A percentile compares a stretch with the other conserved stretches of the same genome.
phyloP scores from a whole-genome alignment of 345 rosid genomes.

The Moringa oleifera region DNA sequence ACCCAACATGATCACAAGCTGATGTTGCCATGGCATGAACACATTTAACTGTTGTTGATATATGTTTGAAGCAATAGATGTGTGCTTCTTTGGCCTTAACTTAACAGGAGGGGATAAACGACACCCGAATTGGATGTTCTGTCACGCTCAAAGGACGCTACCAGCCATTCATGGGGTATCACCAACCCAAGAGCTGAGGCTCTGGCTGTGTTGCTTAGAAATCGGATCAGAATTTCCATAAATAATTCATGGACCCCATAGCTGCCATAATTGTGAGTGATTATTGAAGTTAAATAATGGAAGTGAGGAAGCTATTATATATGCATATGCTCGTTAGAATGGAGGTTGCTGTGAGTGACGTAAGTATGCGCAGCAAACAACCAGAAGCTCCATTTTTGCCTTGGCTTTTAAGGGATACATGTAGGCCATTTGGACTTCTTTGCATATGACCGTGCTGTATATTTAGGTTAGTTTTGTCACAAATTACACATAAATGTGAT shows the following conservation, averaged over 20 bases:
- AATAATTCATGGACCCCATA: neutral
- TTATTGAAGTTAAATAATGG: too few relatives aligned
- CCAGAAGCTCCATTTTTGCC: constrained; percentile 2
- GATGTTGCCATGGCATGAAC: too few relatives aligned
- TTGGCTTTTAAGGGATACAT: constrained; percentile 21
- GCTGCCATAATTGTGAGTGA: too few relatives aligned
- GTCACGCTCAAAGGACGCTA: constrained; percentile 2
- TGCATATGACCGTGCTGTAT: too few relatives aligned
- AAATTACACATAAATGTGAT: too few relatives aligned
- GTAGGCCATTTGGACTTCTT: neutral
- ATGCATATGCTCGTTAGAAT: too few relatives aligned
- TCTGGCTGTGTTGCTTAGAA: constrained; percentile 2
- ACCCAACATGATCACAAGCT: too few relatives aligned
- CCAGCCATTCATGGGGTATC: neutral
- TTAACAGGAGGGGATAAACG: neutral
- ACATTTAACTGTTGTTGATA: neutral
- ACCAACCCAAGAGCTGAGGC: too few relatives aligned
- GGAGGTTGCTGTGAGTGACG: neutral
- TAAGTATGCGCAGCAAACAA: neutral
- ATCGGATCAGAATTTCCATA: neutral
- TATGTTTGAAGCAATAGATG: neutral
- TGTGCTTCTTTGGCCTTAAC: neutral
- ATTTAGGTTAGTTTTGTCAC: too few relatives aligned
- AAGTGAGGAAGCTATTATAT: too few relatives aligned
- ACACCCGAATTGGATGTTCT: neutral